Percentiles rank a stretch among this genome's conserved stretches.
Conservation (phyloP, 2,329 filamentous ascomycete genomes). For the Blastomyces gilchristii region DNA sequence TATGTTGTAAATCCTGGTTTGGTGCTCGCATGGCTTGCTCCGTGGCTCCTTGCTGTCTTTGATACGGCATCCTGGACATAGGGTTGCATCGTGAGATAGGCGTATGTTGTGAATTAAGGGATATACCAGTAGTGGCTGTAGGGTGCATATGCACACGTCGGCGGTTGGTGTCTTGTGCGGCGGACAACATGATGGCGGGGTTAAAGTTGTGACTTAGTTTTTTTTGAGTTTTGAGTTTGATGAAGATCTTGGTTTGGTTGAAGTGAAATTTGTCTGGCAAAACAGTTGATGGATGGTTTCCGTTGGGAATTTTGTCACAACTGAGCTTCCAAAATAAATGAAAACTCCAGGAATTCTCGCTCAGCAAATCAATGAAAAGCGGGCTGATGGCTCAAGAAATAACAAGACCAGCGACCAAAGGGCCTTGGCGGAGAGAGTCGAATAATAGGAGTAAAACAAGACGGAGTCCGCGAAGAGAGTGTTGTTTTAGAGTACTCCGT, state of each 20-base stretch:
- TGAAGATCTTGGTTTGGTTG: neutral
- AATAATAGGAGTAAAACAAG: neutral
- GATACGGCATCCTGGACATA: neutral
- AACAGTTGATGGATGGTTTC: neutral
- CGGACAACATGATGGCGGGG: slow-evolving; percentile 31
- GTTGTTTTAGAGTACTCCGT: neutral
- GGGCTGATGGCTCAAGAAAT: neutral
- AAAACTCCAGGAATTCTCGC: neutral
- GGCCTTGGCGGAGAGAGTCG: too few species aligned
- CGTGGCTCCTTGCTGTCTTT: neutral
- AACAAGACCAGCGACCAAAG: neutral
- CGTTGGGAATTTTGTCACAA: neutral
- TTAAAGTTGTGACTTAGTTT: neutral
- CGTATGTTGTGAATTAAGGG: slow-evolving; percentile 15
- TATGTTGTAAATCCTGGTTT: slow-evolving; percentile 45
- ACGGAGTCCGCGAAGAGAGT: too few species aligned
- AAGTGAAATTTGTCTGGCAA: neutral
- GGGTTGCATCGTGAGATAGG: slow-evolving; percentile 14
- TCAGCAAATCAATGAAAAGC: neutral
- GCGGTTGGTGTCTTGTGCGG: slow-evolving; percentile 26
- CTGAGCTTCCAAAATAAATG: neutral
- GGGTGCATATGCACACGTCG: slow-evolving; percentile 11
- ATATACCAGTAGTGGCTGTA: neutral
- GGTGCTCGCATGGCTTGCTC: neutral
- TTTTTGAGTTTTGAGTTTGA: neutral